These are phyloP conservation scores for Circinella minor DNA, from an alignment of 371 early-diverging fungal genomes.

Conservation along the genomic window DNA sequence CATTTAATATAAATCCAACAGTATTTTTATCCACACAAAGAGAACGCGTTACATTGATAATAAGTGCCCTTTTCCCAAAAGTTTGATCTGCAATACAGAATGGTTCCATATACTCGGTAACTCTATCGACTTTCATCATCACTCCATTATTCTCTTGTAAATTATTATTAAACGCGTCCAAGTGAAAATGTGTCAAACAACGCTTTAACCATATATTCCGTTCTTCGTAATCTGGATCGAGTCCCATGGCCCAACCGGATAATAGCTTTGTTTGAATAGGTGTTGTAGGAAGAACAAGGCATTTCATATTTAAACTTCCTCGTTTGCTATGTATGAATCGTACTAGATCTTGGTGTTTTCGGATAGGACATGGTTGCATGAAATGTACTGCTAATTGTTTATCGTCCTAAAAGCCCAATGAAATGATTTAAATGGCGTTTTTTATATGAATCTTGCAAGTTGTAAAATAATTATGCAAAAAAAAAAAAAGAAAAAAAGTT, in stretches of 20 bases:
- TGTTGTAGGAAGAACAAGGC: constrained; percentile 9
- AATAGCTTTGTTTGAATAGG: constrained; percentile 15
- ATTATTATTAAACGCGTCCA: constrained; percentile 6
- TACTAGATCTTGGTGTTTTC: constrained; percentile 19
- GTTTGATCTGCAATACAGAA: constrained; percentile 15
- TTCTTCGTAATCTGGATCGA: neutral
- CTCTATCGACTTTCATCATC: neutral
- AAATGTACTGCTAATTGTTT: constrained; percentile 23
- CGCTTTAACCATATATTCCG: constrained; percentile 15
- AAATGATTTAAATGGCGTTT: too few relatives aligned
- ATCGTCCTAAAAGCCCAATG: constrained; percentile 6
- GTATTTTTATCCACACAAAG: neutral
- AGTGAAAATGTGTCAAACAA: constrained; percentile 7
- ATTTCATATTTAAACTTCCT: constrained; percentile 6
- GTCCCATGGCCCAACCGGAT: constrained; percentile 11
- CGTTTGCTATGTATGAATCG: constrained; percentile 16
- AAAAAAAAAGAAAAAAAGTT: neutral
- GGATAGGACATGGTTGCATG: constrained; percentile 14
- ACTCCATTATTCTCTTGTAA: too few relatives aligned
- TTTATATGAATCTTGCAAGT: too few relatives aligned
- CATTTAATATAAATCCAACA: constrained; percentile 13
- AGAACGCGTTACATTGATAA: constrained; percentile 11
- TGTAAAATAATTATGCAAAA: too few relatives aligned
- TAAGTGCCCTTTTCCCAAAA: constrained; percentile 20
- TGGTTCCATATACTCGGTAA: constrained; percentile 5